Base-by-base conservation (phyloP, 129 eudicot genomes). In the Chrysanthemum seticuspe region DNA sequence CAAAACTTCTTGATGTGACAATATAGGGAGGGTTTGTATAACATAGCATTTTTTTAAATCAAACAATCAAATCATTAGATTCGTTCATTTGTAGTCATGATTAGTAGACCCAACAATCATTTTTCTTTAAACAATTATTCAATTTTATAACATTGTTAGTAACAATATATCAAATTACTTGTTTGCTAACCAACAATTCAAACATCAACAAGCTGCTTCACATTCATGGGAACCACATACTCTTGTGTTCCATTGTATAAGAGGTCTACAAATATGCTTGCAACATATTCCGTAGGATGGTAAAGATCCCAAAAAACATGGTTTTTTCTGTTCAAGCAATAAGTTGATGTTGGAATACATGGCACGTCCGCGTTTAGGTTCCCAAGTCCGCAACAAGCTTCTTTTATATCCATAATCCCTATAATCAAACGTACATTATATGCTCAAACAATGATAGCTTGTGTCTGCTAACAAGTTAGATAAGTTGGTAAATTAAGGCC, bases 341-440 rank as follows among this genome's bases (percentile, higher is more conserved):
- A 86, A 5, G 27, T 47, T 40, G 97, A 80, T 40, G 85, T 44
- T 6, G 97, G 87, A 15, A 81, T 74, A 77, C 96, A 91, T 27
- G 92, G 83, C 48, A 73, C 64, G 34, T 80, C 64, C 4, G 97
- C 97, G 7, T 82, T 82, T 60, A 91, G 78, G 65, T 83, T 74
- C 48, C 97, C 97, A 10, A 83, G 65, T 7, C 97, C 96, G 65
- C 97, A 88, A 68, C 97, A 91, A 56, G 97, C 97, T 15, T 77
- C 78, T 70, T 86, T 91, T 29, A 79, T 81, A 81, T 91, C 95
- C 18, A 63, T 80, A 75, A 88, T 88, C 49, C 97, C 96, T 91
- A 79, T 25, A 80, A 63, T 16, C 23, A 64, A 69, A 73, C 10
- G 10, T 6, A 21, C 14, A 31, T 34, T 2, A 47, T 59, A n/a